Conservation (phyloP, 495 filamentous ascomycete genomes). For the Podospora conica region DNA sequence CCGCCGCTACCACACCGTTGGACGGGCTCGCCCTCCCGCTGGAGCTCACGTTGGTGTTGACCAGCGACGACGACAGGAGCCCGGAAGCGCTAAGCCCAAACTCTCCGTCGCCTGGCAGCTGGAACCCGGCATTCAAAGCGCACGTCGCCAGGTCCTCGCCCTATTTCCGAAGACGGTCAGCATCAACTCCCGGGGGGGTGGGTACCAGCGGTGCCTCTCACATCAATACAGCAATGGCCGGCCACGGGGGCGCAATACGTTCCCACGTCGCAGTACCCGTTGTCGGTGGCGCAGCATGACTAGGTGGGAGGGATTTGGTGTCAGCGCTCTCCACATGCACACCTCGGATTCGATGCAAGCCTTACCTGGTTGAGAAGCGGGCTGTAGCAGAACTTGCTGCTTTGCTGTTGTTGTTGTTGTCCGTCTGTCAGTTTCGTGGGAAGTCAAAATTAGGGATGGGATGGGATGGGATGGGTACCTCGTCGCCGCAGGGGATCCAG, state of each 20-base stretch:
- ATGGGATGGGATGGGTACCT: slow-evolving; percentile 12
- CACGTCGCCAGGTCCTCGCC: slow-evolving; percentile 33
- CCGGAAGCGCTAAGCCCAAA: background rate
- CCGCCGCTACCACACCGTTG: background rate
- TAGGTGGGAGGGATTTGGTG: too few relatives aligned
- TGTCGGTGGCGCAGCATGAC: slow-evolving; percentile 36
- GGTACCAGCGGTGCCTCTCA: slow-evolving; percentile 13
- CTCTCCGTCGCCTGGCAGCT: slow-evolving; percentile 11
- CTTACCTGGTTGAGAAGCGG: slow-evolving; percentile 31
- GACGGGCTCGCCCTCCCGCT: background rate
- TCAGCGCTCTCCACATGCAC: too few relatives aligned
- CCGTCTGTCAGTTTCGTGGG: background rate
- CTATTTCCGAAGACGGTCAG: slow-evolving; percentile 21
- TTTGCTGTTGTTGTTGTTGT: background rate
- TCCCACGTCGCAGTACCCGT: slow-evolving; percentile 32
- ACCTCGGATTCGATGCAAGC: background rate
- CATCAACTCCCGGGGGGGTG: background rate
- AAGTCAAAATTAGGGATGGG: too few relatives aligned
- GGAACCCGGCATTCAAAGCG: slow-evolving; percentile 32
- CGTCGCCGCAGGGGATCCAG: slow-evolving; percentile 30
- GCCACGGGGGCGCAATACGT: slow-evolving; percentile 38
- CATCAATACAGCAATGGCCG: slow-evolving; percentile 38
- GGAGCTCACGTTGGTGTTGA: background rate
- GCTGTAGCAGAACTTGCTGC: slow-evolving; percentile 34
- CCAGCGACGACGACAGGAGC: background rate